Percentiles rank a stretch among this genome's conserved stretches.
phyloP scores from a whole-genome alignment of 2,329 filamentous ascomycete genomes.

The Colletotrichum spaethianum region DNA sequence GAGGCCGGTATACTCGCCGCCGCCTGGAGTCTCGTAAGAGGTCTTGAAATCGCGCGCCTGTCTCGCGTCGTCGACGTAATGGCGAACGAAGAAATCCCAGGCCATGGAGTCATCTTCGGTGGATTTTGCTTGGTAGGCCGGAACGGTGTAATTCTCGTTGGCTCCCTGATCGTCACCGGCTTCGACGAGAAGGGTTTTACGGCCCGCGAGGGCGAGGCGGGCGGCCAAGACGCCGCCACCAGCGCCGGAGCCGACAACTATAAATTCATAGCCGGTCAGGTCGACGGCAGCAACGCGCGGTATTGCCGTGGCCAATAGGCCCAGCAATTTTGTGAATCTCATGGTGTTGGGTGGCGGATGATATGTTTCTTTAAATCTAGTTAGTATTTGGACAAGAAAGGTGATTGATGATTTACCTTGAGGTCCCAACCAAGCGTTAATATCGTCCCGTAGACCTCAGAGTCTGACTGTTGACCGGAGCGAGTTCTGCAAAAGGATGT shows the following conservation, averaged over 20 bases:
- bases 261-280: constrained; percentile 67
- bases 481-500: not conserved
- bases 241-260: constrained; percentile 73
- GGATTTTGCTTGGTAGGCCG: constrained; percentile 66
- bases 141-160: constrained; percentile 65
- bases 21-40: constrained; percentile 66
- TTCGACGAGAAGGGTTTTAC: constrained; percentile 73
- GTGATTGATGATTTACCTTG: not conserved
- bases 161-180: constrained; percentile 70
- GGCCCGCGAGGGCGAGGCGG: constrained; percentile 71
- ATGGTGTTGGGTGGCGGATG: not conserved
- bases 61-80: constrained; percentile 68
- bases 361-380: not conserved
- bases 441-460: not conserved
- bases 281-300: constrained; percentile 44
- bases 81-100: constrained; percentile 77
- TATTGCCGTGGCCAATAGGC: constrained; percentile 44
- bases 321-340: constrained; percentile 34
- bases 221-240: constrained; percentile 72
- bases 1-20: constrained; percentile 66
- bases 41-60: constrained; percentile 72
- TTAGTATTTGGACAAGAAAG: no score
- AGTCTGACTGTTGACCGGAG: not conserved
- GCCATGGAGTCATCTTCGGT: constrained; percentile 69
- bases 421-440: not conserved